Percentiles rank a stretch among this genome's conserved stretches.
Evolutionary conservation across 129 eudicot genomes (phyloP).

Genomic region (Escallonia rubra): DNA sequence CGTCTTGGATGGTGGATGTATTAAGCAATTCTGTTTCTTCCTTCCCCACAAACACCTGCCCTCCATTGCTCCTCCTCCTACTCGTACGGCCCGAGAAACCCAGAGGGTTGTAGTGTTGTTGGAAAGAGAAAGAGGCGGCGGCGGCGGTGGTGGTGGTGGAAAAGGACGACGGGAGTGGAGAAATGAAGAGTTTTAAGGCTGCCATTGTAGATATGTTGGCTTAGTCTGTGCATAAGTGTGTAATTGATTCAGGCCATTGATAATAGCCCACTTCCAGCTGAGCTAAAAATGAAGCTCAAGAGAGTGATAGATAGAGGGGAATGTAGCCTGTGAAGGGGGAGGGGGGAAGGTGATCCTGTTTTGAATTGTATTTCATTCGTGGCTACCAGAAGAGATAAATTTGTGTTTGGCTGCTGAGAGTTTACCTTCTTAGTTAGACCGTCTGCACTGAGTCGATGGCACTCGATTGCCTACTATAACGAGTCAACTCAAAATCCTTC

Average conservation of each 20-base stretch:
- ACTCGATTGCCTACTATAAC: too few species aligned
- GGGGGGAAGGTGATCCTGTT: background rate
- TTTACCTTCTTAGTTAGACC: too few species aligned
- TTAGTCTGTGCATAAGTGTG: background rate
- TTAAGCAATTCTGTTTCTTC: conserved; percentile 36
- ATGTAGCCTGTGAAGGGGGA: background rate
- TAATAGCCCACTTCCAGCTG: background rate
- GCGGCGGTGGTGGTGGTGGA: conserved; percentile 10
- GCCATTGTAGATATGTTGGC: conserved; percentile 2
- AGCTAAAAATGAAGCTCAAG: background rate
- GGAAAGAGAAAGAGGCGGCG: conserved; percentile 22
- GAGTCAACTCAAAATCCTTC: too few species aligned
- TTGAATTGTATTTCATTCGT: too few species aligned
- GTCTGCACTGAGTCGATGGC: too few species aligned
- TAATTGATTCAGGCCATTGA: background rate
- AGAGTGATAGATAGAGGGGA: background rate
- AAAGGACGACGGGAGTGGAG: conserved; percentile 27
- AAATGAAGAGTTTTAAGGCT: conserved; percentile 34
- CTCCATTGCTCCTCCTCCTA: conserved; percentile 15
- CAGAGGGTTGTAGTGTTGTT: conserved; percentile 14
- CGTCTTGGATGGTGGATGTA: conserved; percentile 18
- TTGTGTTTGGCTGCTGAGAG: too few species aligned
- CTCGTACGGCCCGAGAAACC: conserved; percentile 15
- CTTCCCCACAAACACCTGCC: conserved; percentile 24
- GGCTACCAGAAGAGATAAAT: too few species aligned